Evolutionary conservation across 352 stramenopile genomes (phyloP).

Genomic region (Pythium folliculosum): DNA sequence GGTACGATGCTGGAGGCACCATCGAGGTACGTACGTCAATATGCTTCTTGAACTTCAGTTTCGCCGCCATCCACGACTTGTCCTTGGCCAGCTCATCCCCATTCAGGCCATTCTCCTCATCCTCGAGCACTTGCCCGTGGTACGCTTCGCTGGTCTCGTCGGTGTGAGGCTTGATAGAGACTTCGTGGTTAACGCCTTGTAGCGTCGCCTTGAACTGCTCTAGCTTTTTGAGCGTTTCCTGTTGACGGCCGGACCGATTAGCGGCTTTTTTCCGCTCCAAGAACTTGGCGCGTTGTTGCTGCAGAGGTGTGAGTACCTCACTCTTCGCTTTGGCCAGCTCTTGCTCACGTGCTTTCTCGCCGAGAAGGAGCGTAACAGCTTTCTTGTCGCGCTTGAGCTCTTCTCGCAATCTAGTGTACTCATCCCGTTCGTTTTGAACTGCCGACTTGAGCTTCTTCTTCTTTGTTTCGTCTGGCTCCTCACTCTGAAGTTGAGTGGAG

Average conservation of each 20-base stretch:
- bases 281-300: slow-evolving; percentile 77
- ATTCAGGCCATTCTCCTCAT: slow-evolving; percentile 33
- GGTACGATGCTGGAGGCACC: too few relatives aligned
- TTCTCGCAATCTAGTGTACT: slow-evolving; percentile 69
- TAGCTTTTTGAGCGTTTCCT: slow-evolving; percentile 72
- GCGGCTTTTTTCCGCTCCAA: slow-evolving; percentile 60
- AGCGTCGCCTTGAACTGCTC: slow-evolving; percentile 64
- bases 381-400: slow-evolving; percentile 70
- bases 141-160: slow-evolving; percentile 39
- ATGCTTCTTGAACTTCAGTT: slow-evolving; percentile 90
- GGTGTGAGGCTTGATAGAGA: not conserved
- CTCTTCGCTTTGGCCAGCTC: slow-evolving; percentile 56
- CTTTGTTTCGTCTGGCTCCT: slow-evolving; percentile 20
- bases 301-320: slow-evolving; percentile 76
- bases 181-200: slow-evolving; percentile 30
- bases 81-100: slow-evolving; percentile 41
- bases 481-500: not conserved
- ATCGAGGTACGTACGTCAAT: slow-evolving; percentile 66
- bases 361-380: slow-evolving; percentile 53
- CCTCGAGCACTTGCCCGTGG: slow-evolving; percentile 70
- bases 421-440: slow-evolving; percentile 39
- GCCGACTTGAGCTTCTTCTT: slow-evolving; percentile 34
- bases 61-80: slow-evolving; percentile 82
- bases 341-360: slow-evolving; percentile 57
- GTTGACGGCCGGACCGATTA: slow-evolving; percentile 53